Base-by-base conservation (phyloP, 148 eudicot species). In the Mesembryanthemum crystallinum region DNA sequence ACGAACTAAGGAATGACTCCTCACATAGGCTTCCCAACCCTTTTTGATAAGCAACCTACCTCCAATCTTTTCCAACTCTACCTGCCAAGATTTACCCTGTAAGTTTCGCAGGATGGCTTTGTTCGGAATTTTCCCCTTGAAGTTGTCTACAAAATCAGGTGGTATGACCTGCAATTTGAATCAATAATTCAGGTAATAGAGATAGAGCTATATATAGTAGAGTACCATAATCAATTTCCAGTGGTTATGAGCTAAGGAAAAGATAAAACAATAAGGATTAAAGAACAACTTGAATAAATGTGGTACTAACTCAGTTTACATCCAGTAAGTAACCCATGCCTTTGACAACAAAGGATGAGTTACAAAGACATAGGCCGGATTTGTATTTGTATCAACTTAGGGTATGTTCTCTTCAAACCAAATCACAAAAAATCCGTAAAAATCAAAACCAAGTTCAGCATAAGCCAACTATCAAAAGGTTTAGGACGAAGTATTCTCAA, bases 21-120 rank as follows among this genome's bases (percentile, higher is more conserved):
- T 75, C 35, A 66, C 78, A 66, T 23, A 75, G 39, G 27, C 18
- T 25, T 75, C 78, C 78, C 78, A 75, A 66, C 78, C 78, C 78
- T 39, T 66, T 8, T 25, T 66, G 64, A 75, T 66, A 4, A 75
- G 39, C 39, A 75, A 39, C 37, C 37, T 66, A 18, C 33, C 9
- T 66, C 58, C 64, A 17, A 7, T 5, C 5, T 54, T 27, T 51
- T 75, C 55, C 13, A 54, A 25, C 72, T 75, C 71, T 37, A 75
- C 24, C 15, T 75, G 21, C 78, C 78, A 75, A 33, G 13, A n/a
- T 66, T 75, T 54, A 5, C 55, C 78, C 3, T 52, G 52, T 10
- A 28, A 52, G 33, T 27, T 54, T 37, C 52, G 67, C 64, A 75
- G 25, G 52, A 20, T 27, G 35, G 37, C 52, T 37, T 65, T 67